Evolutionary conservation across 495 filamentous ascomycete genomes (phyloP).

Genomic region (Cladorrhinum samala): DNA sequence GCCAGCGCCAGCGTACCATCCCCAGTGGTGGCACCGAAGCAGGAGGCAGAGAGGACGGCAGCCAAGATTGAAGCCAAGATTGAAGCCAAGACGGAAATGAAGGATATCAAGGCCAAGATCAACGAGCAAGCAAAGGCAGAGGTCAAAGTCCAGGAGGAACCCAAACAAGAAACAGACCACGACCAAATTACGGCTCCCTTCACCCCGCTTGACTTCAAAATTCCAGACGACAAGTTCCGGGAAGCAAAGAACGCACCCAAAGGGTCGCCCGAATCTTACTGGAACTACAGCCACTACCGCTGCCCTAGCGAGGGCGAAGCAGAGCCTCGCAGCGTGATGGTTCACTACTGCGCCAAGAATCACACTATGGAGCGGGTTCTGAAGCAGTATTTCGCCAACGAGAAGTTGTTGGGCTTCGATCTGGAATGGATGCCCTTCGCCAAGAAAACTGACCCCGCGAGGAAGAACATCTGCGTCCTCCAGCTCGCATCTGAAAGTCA

Average conservation of each 20-base stretch:
- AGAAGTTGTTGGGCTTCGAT: constrained; percentile 74
- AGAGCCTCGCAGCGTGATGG: constrained; percentile 41
- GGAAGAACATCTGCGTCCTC: constrained; percentile 66
- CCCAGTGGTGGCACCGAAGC: no score
- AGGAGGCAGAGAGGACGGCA: background rate
- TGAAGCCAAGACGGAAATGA: no score
- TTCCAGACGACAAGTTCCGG: constrained; percentile 38
- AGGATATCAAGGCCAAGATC: background rate
- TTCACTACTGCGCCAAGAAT: constrained; percentile 72
- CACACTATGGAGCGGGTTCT: constrained; percentile 58
- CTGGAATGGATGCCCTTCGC: constrained; percentile 64
- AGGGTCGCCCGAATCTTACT: constrained; percentile 48
- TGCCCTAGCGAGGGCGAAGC: constrained; percentile 31
- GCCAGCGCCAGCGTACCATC: no score
- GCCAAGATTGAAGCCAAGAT: background rate
- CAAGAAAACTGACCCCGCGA: constrained; percentile 46
- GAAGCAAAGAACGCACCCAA: constrained; percentile 34
- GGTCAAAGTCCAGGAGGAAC: background rate
- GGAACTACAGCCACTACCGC: constrained; percentile 62
- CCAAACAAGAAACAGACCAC: constrained; percentile 7
- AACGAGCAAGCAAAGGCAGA: background rate
- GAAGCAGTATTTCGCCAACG: constrained; percentile 58
- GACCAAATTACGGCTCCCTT: constrained; percentile 24
- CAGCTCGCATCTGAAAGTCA: constrained; percentile 74
- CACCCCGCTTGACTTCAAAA: constrained; percentile 37